Percentiles rank a stretch among this genome's conserved stretches.
These are phyloP conservation scores for Tillandsia fasciculata DNA, from an alignment of 176 grass and related monocot genomes.

Conservation along the genomic window DNA sequence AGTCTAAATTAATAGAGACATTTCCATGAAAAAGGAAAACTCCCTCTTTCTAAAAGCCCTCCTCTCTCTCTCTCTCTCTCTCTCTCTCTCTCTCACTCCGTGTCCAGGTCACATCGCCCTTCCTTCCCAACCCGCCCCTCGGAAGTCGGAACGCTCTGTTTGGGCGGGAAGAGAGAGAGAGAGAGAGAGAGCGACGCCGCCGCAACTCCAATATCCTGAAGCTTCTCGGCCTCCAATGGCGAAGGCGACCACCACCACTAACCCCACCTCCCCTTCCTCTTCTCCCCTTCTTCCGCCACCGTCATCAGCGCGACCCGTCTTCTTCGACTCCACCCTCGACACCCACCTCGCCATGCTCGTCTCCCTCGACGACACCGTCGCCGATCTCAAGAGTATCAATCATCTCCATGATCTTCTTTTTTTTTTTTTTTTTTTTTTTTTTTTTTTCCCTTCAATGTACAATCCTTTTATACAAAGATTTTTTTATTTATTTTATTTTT, in stretches of 20 bases:
- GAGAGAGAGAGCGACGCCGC: background rate
- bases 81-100: background rate
- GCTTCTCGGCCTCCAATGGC: too few relatives aligned
- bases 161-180: constrained; percentile 21
- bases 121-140: constrained; percentile 11
- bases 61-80: background rate
- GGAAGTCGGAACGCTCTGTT: too few relatives aligned
- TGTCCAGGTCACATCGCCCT: too few relatives aligned
- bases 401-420: background rate
- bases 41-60: background rate
- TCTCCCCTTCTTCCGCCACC: background rate
- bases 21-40: too few relatives aligned
- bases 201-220: background rate
- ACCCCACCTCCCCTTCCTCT: background rate
- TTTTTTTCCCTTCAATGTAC: constrained; percentile 14
- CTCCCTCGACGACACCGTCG: constrained; percentile 30
- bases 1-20: too few relatives aligned
- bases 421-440: background rate
- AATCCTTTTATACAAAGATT: constrained; percentile 19
- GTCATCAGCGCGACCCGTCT: constrained; percentile 21
- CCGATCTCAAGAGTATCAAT: constrained; percentile 52
- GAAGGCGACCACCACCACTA: background rate
- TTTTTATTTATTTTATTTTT: constrained; percentile 11
- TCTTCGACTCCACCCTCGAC: constrained; percentile 46
- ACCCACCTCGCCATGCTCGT: constrained; percentile 38